Evolutionary conservation across 2,329 filamentous ascomycete species (phyloP).

Genomic region (Monosporascus sp.): DNA sequence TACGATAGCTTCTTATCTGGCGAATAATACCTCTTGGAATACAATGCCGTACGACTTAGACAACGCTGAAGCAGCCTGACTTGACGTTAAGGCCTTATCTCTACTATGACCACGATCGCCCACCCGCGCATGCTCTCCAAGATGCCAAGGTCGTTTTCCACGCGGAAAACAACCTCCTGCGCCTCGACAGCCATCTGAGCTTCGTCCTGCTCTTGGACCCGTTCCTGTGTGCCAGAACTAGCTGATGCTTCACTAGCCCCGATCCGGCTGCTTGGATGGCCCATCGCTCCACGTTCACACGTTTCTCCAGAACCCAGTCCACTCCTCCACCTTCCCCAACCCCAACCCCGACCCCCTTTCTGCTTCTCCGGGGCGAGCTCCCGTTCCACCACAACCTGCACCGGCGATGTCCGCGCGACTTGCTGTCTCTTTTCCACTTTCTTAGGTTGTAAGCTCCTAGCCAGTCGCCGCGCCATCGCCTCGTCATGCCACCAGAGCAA

Average conservation of each 20-base stretch:
- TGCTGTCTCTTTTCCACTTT: conserved; percentile 4
- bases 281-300: not conserved
- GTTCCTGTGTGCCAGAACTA: not conserved
- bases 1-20: not conserved
- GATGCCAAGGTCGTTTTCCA: conserved; percentile 45
- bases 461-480: conserved; percentile 38
- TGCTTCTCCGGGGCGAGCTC: conserved; percentile 23
- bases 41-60: no score
- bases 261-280: not conserved
- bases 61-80: no score
- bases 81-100: conserved; percentile 13
- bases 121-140: conserved; percentile 46
- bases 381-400: conserved; percentile 26
- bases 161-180: conserved; percentile 45
- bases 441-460: conserved; percentile 36
- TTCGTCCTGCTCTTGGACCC: conserved; percentile 12
- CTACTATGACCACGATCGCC: conserved; percentile 40
- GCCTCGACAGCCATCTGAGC: conserved; percentile 36
- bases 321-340: conserved; percentile 4
- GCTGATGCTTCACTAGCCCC: not conserved
- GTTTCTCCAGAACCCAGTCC: conserved; percentile 2
- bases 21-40: not conserved
- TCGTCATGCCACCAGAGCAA: conserved; percentile 44
- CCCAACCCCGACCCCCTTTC: conserved; percentile 30
- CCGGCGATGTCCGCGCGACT: conserved; percentile 7